These are phyloP conservation scores for Stagonosporopsis rhizophila DNA, from an alignment of 2,329 filamentous ascomycete genomes.

Conservation along the genomic window DNA sequence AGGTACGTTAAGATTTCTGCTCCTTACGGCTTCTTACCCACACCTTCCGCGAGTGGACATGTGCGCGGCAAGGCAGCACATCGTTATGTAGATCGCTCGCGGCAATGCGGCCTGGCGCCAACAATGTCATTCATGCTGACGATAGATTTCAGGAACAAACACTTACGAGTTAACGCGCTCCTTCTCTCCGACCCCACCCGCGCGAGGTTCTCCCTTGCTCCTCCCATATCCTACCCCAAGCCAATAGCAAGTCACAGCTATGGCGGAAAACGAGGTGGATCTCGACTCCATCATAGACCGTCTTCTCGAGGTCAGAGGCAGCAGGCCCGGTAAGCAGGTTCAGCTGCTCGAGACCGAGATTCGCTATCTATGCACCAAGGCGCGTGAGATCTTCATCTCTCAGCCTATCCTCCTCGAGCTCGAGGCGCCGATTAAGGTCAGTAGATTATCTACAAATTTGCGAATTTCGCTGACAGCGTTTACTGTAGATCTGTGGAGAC, in stretches of 20 bases:
- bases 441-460: constrained; percentile 33
- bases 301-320: constrained; percentile 95
- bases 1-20: constrained; percentile 38
- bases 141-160: constrained; percentile 26
- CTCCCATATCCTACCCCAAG: constrained; percentile 28
- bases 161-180: constrained; percentile 35
- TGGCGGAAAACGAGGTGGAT: constrained; percentile 91
- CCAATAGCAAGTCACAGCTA: constrained; percentile 56
- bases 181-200: constrained; percentile 33
- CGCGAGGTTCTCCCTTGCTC: constrained; percentile 47
- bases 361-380: constrained; percentile 96
- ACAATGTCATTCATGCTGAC: constrained; percentile 31
- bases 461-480: constrained; percentile 22
- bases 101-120: constrained; percentile 15
- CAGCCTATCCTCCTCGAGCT: constrained; percentile 97
- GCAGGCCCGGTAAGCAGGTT: constrained; percentile 97
- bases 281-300: constrained; percentile 99
- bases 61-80: constrained; percentile 14
- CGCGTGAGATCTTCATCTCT: constrained; percentile 98
- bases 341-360: constrained; percentile 97
- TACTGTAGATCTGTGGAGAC: constrained; percentile 89
- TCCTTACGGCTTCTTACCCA: background rate
- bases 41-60: background rate
- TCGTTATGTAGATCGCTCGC: constrained; percentile 23
- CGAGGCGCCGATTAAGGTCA: constrained; percentile 98